These are phyloP conservation scores for Sporisorium reilianum DNA, from an alignment of 1,284 basidiomycete species.

Conservation along the genomic window DNA sequence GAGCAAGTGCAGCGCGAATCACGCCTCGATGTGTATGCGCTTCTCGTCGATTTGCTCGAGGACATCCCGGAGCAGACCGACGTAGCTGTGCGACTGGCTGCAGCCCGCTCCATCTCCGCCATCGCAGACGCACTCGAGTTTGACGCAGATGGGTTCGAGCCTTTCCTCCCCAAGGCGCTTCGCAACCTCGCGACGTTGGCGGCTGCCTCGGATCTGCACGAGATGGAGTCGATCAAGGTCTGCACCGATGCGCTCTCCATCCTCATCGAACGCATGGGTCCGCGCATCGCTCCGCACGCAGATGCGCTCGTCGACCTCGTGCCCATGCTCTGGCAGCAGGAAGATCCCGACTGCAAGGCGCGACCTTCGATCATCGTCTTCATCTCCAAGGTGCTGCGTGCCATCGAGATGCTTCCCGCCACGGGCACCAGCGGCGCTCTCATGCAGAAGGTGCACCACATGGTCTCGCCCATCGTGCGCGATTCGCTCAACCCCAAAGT, in stretches of 20 bases:
- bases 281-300: constrained; percentile 58
- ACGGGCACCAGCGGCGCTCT: constrained; percentile 39
- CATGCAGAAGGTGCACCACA: constrained; percentile 54
- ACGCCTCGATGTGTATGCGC: constrained; percentile 53
- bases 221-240: constrained; percentile 64
- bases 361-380: constrained; percentile 64
- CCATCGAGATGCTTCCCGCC: constrained; percentile 52
- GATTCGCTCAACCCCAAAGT: constrained; percentile 50
- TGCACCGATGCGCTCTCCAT: constrained; percentile 63
- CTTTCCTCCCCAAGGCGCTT: constrained; percentile 59
- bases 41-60: constrained; percentile 59
- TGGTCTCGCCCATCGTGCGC: constrained; percentile 61
- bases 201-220: constrained; percentile 55
- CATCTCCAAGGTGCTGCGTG: constrained; percentile 60
- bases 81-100: constrained; percentile 63
- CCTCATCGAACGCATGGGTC: constrained; percentile 65
- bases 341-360: constrained; percentile 62
- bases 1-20: constrained; percentile 54
- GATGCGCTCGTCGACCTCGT: constrained; percentile 57
- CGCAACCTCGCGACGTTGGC: constrained; percentile 55
- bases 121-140: constrained; percentile 66
- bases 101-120: constrained; percentile 59
- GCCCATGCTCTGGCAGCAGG: constrained; percentile 62
- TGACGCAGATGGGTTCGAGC: constrained; percentile 61
- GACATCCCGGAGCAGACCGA: constrained; percentile 55